phyloP scores from a whole-genome alignment of 257 asterid species.

The Capsicum rhomboideum region DNA sequence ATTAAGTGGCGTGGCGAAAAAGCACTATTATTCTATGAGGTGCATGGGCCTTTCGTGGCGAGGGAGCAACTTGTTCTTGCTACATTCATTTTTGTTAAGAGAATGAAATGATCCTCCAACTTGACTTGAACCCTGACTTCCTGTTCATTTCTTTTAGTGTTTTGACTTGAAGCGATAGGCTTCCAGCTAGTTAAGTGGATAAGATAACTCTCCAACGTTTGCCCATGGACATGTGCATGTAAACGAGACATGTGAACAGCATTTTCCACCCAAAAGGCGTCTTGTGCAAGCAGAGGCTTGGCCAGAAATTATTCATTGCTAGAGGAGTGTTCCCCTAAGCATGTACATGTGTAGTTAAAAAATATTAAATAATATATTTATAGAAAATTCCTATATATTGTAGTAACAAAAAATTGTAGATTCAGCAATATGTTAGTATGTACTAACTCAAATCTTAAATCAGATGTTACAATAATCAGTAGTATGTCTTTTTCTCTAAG shows the following conservation, averaged over 20 bases:
- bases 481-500: too few relatives aligned
- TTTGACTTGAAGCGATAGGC: neutral
- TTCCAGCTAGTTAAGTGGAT: neutral
- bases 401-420: neutral
- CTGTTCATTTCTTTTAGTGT: neutral
- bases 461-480: neutral
- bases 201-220: neutral
- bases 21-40: too few relatives aligned
- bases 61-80: neutral
- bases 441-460: too few relatives aligned
- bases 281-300: neutral
- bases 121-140: fast-evolving
- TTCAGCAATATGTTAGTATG: neutral
- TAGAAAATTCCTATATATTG: too few relatives aligned
- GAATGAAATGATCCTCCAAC: too few relatives aligned
- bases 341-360: neutral
- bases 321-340: neutral
- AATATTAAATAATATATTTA: too few relatives aligned
- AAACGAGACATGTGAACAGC: neutral
- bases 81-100: neutral
- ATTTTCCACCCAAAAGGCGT: neutral
- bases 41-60: too few relatives aligned
- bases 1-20: too few relatives aligned
- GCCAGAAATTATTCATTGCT: neutral
- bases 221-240: neutral